phyloP scores from a whole-genome alignment of 2,329 filamentous ascomycete genomes.

The Allantophomopsis cytisporea region DNA sequence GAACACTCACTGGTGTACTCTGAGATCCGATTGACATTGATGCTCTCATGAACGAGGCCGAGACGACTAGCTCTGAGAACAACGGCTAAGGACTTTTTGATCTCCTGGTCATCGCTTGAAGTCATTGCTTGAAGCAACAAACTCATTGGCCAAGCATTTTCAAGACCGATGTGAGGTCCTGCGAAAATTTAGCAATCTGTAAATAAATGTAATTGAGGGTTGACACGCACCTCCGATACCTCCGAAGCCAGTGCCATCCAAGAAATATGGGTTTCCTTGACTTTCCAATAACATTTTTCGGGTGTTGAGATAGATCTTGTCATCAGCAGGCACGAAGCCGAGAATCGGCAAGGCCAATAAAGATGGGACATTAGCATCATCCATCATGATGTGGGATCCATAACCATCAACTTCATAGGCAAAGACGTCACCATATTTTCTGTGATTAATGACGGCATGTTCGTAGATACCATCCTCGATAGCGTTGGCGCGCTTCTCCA shows the following conservation, averaged over 20 bases:
- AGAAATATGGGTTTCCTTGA: conserved; percentile 67
- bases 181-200: background rate
- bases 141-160: conserved; percentile 95
- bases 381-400: conserved; percentile 72
- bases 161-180: conserved; percentile 63
- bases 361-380: conserved; percentile 79
- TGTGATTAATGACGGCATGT: conserved; percentile 67
- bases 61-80: conserved; percentile 66
- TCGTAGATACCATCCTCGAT: conserved; percentile 73
- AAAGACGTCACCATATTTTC: conserved; percentile 65
- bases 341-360: conserved; percentile 66
- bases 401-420: conserved; percentile 84
- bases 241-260: conserved; percentile 62
- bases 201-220: background rate
- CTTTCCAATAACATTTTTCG: conserved; percentile 44
- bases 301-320: conserved; percentile 77
- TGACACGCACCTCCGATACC: conserved; percentile 66
- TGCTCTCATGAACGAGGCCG: conserved; percentile 82
- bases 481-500: conserved; percentile 42
- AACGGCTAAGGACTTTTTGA: conserved; percentile 53
- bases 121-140: conserved; percentile 86
- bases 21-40: conserved; percentile 59
- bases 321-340: conserved; percentile 52
- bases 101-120: conserved; percentile 70
- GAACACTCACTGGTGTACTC: conserved; percentile 59